Base-by-base conservation (phyloP, 345 rosid genomes). In the Euphorbia lathyris region DNA sequence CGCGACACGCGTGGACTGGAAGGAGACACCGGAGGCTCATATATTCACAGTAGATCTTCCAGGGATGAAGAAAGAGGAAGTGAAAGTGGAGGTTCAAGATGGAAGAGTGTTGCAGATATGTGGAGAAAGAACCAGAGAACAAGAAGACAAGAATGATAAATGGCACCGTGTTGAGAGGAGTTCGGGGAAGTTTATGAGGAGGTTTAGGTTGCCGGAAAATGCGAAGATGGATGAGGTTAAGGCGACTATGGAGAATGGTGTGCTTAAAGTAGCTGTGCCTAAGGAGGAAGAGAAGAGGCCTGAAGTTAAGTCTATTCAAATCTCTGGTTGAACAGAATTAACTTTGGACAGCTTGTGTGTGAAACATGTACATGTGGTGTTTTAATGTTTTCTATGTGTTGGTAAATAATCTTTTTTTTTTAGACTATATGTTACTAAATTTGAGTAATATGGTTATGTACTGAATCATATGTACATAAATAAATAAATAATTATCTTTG, bases 291-390 rank as follows among this genome's bases (percentile, higher is more conserved):
- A 66, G 38, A 79, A 80, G 80, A 79, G 76, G 34, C 82, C 84
- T 0, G 68, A 76, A 9, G 81, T 82, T 4, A 88, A 78, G 83
- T 67, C 86, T 1, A 78, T 85, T 9, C 86, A 86, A n/a, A 85
- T 88, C 20, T 27, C 66, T 59, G 30, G 58, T 26, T 68, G 13
- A 43, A 9, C 9, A 9, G 14, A 9, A 9, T 2, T 9, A 0
- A 12, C 14, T 43, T 9, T 2, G 7, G 14, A 9, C 43, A 7
- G 9, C 43, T 38, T 38, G 6, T 3, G 3, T 43, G 48, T n/a
- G n/a, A n/a, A n/a, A n/a, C n/a, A n/a, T n/a, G n/a, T n/a, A n/a
- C n/a, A n/a, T n/a, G n/a, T n/a, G n/a, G n/a, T n/a, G n/a, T n/a
- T n/a, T n/a, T n/a, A n/a, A n/a, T n/a, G n/a, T n/a, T n/a, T n/a